Evolutionary conservation across 192 early-diverging fungal genomes (phyloP).

Genomic region (Mortierella antarctica): DNA sequence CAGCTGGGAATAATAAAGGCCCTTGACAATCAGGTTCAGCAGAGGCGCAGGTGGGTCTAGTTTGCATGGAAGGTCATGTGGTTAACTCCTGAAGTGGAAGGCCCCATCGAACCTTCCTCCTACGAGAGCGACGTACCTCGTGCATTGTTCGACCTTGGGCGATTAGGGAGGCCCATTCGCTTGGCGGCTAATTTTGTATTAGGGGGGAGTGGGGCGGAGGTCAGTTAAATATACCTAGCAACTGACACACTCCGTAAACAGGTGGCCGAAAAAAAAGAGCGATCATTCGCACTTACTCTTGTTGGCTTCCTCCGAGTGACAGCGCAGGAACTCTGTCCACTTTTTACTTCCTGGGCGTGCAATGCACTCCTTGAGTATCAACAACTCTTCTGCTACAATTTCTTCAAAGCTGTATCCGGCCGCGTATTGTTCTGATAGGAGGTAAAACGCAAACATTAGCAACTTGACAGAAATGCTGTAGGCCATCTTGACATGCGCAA

Average conservation of each 20-base stretch:
- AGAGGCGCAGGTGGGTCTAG: constrained; percentile 42
- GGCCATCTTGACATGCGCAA: background rate
- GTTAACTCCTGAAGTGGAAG: too few relatives aligned
- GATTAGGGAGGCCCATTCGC: constrained; percentile 46
- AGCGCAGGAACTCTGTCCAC: constrained; percentile 44
- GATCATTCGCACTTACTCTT: constrained; percentile 28
- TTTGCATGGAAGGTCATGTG: background rate
- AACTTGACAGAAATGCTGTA: background rate
- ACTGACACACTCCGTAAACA: background rate
- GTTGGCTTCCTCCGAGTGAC: constrained; percentile 44
- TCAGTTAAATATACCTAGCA: too few relatives aligned
- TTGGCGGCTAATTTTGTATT: constrained; percentile 27
- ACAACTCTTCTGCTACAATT: constrained; percentile 44
- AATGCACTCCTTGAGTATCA: constrained; percentile 51
- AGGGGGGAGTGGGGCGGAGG: too few relatives aligned
- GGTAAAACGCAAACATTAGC: background rate
- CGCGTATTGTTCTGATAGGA: constrained; percentile 46
- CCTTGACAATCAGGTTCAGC: constrained; percentile 48
- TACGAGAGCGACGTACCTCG: constrained; percentile 20
- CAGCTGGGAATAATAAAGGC: constrained; percentile 49
- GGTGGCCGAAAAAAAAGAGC: background rate
- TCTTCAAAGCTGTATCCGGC: constrained; percentile 53
- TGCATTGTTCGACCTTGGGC: constrained; percentile 38
- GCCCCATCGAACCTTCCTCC: too few relatives aligned
- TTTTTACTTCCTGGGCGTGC: constrained; percentile 44